Percentiles rank a stretch among this genome's conserved stretches.
phyloP scores from a whole-genome alignment of 140 eudicot genomes.

The Erigeron philadelphicus region DNA sequence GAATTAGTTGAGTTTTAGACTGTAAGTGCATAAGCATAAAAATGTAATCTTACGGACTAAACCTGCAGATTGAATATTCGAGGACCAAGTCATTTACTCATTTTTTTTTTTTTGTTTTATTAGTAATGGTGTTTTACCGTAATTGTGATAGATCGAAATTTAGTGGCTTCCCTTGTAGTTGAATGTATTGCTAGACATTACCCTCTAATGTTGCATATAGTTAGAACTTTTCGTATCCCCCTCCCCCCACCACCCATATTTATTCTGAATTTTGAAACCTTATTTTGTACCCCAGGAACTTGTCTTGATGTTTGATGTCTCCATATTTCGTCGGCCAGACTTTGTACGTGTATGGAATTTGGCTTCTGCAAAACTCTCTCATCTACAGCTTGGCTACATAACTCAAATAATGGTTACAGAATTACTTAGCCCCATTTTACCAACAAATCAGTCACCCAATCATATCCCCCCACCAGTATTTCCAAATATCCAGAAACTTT shows the following conservation, averaged over 20 bases:
- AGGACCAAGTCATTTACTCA: neutral
- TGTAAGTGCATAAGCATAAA: slow-evolving; percentile 8
- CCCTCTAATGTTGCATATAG: neutral
- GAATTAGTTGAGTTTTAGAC: slow-evolving; percentile 4
- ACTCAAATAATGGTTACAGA: slow-evolving; percentile 81
- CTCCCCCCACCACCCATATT: neutral
- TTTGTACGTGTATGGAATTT: slow-evolving; percentile 81
- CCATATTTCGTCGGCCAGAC: slow-evolving; percentile 65
- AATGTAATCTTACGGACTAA: neutral
- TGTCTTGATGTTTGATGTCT: slow-evolving; percentile 82
- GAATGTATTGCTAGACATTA: neutral
- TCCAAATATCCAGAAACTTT: slow-evolving; percentile 58
- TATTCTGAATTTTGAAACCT: slow-evolving; percentile 20
- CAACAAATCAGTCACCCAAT: slow-evolving; percentile 41
- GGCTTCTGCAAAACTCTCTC: slow-evolving; percentile 57
- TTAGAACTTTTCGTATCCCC: neutral
- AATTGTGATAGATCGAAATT: too few species aligned
- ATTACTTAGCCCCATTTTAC: slow-evolving; percentile 62
- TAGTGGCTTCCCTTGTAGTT: too few species aligned
- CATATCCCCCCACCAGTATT: slow-evolving; percentile 38
- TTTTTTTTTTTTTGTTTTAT: neutral
- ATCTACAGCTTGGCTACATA: slow-evolving; percentile 80
- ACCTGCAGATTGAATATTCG: slow-evolving; percentile 13
- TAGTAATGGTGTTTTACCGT: neutral
- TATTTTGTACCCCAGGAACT: slow-evolving; percentile 57